phyloP scores from a whole-genome alignment of 2,329 filamentous ascomycete species.

The Sclerotinia minor region DNA sequence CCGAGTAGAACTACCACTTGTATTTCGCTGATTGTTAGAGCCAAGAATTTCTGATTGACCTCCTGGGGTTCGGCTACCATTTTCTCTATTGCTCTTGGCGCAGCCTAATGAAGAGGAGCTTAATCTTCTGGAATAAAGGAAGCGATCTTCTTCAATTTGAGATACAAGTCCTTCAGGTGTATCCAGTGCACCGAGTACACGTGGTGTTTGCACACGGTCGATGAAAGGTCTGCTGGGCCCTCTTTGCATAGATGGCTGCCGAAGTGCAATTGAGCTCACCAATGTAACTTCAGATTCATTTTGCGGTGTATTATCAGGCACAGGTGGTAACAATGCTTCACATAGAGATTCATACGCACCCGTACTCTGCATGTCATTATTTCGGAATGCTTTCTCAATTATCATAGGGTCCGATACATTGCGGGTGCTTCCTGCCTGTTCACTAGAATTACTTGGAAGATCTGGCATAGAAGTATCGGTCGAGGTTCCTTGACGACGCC shows the following conservation, averaged over 20 bases:
- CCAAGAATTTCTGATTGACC: neutral
- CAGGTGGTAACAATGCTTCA: constrained; percentile 38
- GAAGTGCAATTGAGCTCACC: neutral
- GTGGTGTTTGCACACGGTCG: constrained; percentile 14
- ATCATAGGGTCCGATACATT: constrained; percentile 39
- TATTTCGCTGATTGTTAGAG: neutral
- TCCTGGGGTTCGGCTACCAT: constrained; percentile 10
- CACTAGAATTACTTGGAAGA: constrained; percentile 40
- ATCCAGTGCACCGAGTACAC: neutral
- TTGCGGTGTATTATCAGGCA: constrained; percentile 37
- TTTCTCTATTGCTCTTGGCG: constrained; percentile 13
- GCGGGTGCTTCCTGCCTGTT: constrained; percentile 42
- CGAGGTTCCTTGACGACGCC: constrained; percentile 44
- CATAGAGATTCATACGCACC: constrained; percentile 39
- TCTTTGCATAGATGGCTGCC: constrained; percentile 11
- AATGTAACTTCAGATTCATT: constrained; percentile 25
- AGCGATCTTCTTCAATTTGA: constrained; percentile 14
- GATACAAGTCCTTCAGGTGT: constrained; percentile 8
- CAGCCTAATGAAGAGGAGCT: constrained; percentile 17
- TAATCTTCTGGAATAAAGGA: constrained; percentile 13
- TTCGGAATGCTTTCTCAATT: constrained; percentile 30
- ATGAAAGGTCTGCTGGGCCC: neutral
- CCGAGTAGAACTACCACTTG: constrained; percentile 22
- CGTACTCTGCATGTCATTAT: constrained; percentile 34
- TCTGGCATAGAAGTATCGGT: constrained; percentile 51